Conservation (phyloP, 305 asterid genomes). For the Solanum chacoense region DNA sequence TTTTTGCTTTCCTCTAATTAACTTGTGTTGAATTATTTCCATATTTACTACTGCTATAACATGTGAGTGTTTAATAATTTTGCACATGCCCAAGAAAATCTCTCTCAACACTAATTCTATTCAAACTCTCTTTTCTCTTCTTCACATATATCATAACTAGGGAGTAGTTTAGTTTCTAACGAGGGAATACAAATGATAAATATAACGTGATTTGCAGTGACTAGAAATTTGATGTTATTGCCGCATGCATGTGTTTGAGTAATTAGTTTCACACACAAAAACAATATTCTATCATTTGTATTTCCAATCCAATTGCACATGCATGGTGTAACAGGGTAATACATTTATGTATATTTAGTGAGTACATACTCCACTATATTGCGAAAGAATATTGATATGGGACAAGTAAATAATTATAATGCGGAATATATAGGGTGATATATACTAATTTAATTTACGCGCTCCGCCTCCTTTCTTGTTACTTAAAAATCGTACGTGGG, state of each 20-base stretch:
- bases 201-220: background rate
- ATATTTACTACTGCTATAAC: background rate
- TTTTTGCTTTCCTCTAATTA: slow-evolving; percentile 10
- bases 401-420: too few relatives aligned
- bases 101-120: background rate
- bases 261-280: background rate
- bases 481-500: too few relatives aligned
- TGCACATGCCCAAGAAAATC: background rate
- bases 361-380: too few relatives aligned
- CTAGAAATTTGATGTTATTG: background rate
- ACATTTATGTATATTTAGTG: too few relatives aligned
- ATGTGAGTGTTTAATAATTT: background rate
- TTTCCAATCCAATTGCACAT: background rate
- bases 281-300: background rate
- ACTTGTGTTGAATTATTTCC: background rate
- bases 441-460: too few relatives aligned
- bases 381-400: too few relatives aligned
- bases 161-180: background rate
- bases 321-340: too few relatives aligned
- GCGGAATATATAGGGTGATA: too few relatives aligned
- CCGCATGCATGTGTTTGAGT: background rate
- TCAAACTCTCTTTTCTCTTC: background rate
- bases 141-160: background rate
- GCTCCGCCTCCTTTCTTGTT: too few relatives aligned
- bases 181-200: background rate